Evolutionary conservation across 306 rosid genomes (phyloP).

Genomic region (Fagus crenata): DNA sequence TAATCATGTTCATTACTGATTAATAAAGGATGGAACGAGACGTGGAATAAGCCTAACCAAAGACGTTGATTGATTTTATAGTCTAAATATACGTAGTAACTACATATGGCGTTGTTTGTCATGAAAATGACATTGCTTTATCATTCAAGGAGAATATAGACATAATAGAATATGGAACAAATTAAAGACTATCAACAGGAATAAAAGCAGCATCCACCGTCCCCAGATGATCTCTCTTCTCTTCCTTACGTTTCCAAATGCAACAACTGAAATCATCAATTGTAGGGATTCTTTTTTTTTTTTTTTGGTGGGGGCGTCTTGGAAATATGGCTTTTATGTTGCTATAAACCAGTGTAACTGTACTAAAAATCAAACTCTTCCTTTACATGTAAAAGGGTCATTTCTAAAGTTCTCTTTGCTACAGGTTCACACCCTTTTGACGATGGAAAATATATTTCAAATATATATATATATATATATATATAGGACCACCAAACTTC

Average conservation of each 20-base stretch:
- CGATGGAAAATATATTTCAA: too few species aligned
- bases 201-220: not conserved
- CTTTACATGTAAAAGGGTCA: too few species aligned
- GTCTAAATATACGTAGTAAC: not conserved
- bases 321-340: not conserved
- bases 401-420: too few species aligned
- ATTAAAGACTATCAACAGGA: slow-evolving; percentile 7
- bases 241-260: not conserved
- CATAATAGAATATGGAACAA: not conserved
- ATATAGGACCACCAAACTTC: too few species aligned
- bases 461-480: too few species aligned
- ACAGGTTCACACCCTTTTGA: too few species aligned
- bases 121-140: slow-evolving; percentile 21
- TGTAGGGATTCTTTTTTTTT: not conserved
- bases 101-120: not conserved
- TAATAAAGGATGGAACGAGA: not conserved
- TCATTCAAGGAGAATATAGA: slow-evolving; percentile 3
- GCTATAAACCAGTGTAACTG: too few species aligned
- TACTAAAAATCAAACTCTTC: too few species aligned
- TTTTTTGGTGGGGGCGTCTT: not conserved
- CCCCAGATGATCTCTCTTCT: not conserved
- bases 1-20: not conserved
- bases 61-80: not conserved
- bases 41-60: slow-evolving; percentile 3
- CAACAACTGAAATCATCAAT: not conserved